Evolutionary conservation across 1,139 yeast genomes (phyloP), one percentile per base, ranked within the genome.

Genomic region (Protomyces arabidopsidicola): DNA sequence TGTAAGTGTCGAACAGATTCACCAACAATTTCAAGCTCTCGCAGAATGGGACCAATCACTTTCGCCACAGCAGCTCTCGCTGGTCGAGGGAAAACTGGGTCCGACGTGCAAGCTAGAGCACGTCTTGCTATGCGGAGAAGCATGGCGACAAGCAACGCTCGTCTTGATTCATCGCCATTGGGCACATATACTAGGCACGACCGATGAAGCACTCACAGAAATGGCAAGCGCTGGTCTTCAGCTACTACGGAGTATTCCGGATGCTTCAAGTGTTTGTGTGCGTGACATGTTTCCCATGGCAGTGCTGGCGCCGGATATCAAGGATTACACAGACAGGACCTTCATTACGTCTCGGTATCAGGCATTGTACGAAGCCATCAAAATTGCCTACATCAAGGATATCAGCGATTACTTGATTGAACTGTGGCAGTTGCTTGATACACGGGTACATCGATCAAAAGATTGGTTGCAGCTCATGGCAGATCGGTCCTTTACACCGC

Each of bases 391-490:
- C 48, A 42, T 42, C 48, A 42, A 38, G 42, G 42, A 38, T 12
- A 42, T 42, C 18, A 18, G 48, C 48, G 48, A 42, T 16, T 42
- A 16, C 4, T 18, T 42, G 24, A 18, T n/a, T 6, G 48, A 42
- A 3, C 10, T 42, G 14, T 42, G 48, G 48, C 48, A 42, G 14
- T 20, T 20, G 22, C 6, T 42, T 16, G 48, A 42, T 10, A 18
- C 12, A 10, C 22, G 48, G 22, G 24, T 10, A 20, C 24, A 18
- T 20, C 20, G 5, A 9, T 42, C 48, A 10, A 42, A 42, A 12
- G 48, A 42, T 6, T 42, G 48, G 48, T 18, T 42, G 48, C 48
- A 42, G 24, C 48, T 42, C 48, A 42, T 42, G 48, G 48, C 48
- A 10, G 48, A 42, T 12, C 48, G 48, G 14, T 42, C 48, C 18